Conservation (phyloP, 2,329 filamentous ascomycete genomes). For the Epichloe bromicola region DNA sequence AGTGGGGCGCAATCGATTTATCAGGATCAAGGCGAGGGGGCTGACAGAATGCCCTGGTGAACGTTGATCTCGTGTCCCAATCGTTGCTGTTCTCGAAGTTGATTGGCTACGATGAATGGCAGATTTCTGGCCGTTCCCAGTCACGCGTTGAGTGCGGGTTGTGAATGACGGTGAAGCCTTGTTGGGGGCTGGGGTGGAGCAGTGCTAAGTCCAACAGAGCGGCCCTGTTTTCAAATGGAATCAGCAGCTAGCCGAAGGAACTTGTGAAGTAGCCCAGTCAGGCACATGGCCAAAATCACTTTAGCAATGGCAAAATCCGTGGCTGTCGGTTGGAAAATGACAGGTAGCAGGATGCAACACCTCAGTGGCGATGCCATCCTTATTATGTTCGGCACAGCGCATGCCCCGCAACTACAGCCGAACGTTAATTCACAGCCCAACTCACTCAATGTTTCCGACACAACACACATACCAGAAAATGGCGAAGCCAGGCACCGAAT, state of each 20-base stretch:
- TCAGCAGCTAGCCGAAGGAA: not conserved
- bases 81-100: too few species aligned
- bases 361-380: not conserved
- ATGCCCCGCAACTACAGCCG: not conserved
- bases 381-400: constrained; percentile 3
- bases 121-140: too few species aligned
- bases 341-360: not conserved
- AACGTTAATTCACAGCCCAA: not conserved
- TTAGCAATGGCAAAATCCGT: not conserved
- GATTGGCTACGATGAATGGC: not conserved
- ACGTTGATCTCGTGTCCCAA: too few species aligned
- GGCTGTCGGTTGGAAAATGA: not conserved
- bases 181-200: not conserved
- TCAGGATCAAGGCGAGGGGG: too few species aligned
- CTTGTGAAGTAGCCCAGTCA: not conserved
- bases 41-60: too few species aligned
- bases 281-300: not conserved
- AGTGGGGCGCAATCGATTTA: too few species aligned
- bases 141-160: not conserved
- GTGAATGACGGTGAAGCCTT: not conserved
- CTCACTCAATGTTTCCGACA: not conserved
- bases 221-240: not conserved
- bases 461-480: not conserved
- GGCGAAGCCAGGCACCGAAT: not conserved
- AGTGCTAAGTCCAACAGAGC: not conserved